Evolutionary conservation across 257 asterid genomes (phyloP).

Genomic region (Solanum raphanifolium): DNA sequence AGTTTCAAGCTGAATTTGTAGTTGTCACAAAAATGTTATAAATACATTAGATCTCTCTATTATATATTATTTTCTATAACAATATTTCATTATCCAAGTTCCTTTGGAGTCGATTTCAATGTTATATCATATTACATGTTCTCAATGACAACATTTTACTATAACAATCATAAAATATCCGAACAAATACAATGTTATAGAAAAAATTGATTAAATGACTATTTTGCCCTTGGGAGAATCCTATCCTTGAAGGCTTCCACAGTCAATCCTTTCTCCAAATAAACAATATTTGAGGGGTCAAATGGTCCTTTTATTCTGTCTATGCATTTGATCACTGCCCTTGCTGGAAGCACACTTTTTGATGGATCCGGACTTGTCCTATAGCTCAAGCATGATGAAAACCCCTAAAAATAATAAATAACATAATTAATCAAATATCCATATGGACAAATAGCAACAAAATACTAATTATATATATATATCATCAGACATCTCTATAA

Average conservation of each 20-base stretch:
- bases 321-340: slow-evolving; percentile 43
- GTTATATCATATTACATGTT: neutral
- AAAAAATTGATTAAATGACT: neutral
- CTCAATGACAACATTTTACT: neutral
- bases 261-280: slow-evolving; percentile 45
- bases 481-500: neutral
- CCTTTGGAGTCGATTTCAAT: neutral
- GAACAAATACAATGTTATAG: neutral
- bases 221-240: neutral
- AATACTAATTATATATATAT: neutral
- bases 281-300: slow-evolving; percentile 51
- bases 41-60: neutral
- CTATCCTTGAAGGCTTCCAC: slow-evolving; percentile 27
- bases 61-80: neutral
- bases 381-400: slow-evolving; percentile 62
- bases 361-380: slow-evolving; percentile 53
- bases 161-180: neutral
- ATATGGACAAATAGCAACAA: neutral
- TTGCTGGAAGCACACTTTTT: slow-evolving; percentile 60
- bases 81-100: neutral
- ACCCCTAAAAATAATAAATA: slow-evolving; percentile 14
- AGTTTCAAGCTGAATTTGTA: neutral
- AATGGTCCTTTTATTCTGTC: slow-evolving; percentile 66
- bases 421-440: neutral
- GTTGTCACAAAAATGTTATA: neutral